Evolutionary conservation across 805 yeast genomes (phyloP).

Genomic region (Metschnikowia henanensis): DNA sequence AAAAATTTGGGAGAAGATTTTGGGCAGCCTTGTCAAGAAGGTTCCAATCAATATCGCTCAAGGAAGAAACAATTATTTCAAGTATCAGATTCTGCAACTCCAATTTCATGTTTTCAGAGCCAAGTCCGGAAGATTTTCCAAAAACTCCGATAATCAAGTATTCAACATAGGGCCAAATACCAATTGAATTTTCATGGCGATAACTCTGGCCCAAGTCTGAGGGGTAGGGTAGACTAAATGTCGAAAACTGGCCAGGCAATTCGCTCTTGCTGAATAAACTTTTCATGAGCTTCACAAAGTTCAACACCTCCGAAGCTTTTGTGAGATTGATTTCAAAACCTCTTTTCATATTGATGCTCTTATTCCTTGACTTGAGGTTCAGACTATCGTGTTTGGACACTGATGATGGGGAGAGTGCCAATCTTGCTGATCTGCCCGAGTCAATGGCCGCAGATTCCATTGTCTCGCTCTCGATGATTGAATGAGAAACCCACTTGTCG

Average conservation of each 20-base stretch:
- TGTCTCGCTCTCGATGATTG: conserved; percentile 17
- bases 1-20: conserved; percentile 33
- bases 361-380: conserved; percentile 8
- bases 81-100: conserved; percentile 57
- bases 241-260: conserved; percentile 21
- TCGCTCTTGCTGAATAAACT: conserved; percentile 30
- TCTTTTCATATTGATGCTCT: conserved; percentile 11
- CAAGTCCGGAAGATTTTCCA: conserved; percentile 46
- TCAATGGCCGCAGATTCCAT: conserved; percentile 17
- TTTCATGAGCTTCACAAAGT: conserved; percentile 58
- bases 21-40: conserved; percentile 54
- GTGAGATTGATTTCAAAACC: conserved; percentile 43
- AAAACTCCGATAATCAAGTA: conserved; percentile 69
- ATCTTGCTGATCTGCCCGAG: conserved; percentile 20
- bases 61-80: conserved; percentile 44
- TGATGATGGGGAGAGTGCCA: conserved; percentile 6
- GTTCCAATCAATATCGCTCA: conserved; percentile 39
- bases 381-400: conserved; percentile 9
- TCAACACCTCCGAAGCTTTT: conserved; percentile 55
- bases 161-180: conserved; percentile 80
- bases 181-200: conserved; percentile 48
- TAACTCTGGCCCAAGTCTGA: conserved; percentile 57
- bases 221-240: conserved; percentile 51
- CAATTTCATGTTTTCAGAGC: conserved; percentile 30
- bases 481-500: conserved; percentile 67